Conservation (phyloP, 2,329 filamentous ascomycete species). For the Fusarium pininemorale region DNA sequence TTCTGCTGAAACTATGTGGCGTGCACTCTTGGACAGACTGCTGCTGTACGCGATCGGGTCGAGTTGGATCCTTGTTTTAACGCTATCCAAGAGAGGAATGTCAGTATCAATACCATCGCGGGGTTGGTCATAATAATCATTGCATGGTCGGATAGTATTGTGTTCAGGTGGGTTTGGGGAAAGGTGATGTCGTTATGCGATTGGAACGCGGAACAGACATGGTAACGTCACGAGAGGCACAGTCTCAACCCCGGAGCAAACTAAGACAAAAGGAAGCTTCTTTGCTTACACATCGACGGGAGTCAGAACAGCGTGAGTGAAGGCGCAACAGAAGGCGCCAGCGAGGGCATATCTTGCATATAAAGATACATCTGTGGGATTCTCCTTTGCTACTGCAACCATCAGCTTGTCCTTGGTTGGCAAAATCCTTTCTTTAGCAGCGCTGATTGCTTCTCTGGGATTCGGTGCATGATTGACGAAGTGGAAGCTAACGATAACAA, state of each 20-base stretch:
- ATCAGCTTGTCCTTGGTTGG: background rate
- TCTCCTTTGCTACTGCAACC: background rate
- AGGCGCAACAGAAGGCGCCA: background rate
- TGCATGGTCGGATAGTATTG: background rate
- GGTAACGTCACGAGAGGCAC: background rate
- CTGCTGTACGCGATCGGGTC: background rate
- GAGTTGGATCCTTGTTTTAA: background rate
- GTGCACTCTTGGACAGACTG: background rate
- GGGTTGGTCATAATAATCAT: background rate
- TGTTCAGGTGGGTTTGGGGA: background rate
- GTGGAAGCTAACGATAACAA: background rate
- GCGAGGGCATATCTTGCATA: background rate
- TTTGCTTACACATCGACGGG: background rate
- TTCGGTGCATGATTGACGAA: background rate
- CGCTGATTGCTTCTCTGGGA: background rate
- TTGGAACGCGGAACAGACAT: background rate
- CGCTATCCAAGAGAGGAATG: background rate
- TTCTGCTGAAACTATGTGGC: background rate
- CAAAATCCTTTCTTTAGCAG: background rate
- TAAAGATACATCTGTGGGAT: rapidly evolving
- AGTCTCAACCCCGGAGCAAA: background rate
- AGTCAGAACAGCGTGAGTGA: background rate
- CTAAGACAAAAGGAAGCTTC: background rate
- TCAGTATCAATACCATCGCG: background rate
- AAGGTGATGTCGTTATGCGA: background rate